phyloP scores from a whole-genome alignment of 352 stramenopile species.

The Phytophthora lateralis region DNA sequence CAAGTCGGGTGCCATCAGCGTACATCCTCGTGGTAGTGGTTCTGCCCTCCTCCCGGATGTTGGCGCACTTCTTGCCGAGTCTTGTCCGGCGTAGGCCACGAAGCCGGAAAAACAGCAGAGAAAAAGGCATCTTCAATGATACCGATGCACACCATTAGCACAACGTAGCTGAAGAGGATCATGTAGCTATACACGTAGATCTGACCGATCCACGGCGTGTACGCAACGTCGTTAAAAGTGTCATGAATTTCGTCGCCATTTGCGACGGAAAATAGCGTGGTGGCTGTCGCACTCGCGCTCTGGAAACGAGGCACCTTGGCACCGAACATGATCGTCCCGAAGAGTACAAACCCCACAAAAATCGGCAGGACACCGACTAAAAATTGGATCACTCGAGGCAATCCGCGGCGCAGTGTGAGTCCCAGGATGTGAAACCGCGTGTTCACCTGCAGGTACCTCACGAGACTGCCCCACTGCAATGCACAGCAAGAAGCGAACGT shows the following conservation, averaged over 20 bases:
- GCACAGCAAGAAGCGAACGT: conserved; percentile 70
- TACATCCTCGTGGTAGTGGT: conserved; percentile 6
- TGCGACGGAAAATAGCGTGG: conserved; percentile 84
- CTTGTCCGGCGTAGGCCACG: conserved; percentile 46
- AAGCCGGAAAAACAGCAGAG: conserved; percentile 71
- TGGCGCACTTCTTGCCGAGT: conserved; percentile 9
- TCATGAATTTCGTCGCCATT: conserved; percentile 91
- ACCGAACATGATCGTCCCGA: conserved; percentile 88
- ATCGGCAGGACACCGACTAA: conserved; percentile 84
- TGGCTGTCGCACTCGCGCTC: conserved; percentile 61
- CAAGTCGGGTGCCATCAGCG: background rate
- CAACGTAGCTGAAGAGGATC: conserved; percentile 89
- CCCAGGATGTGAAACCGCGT: conserved; percentile 78
- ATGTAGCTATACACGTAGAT: conserved; percentile 90
- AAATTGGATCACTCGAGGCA: conserved; percentile 80
- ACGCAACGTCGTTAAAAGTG: conserved; percentile 78
- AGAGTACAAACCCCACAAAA: conserved; percentile 86
- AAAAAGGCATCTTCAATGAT: conserved; percentile 92
- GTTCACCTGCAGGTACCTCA: conserved; percentile 77
- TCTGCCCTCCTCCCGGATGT: conserved; percentile 4
- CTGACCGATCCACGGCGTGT: conserved; percentile 76
- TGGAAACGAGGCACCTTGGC: conserved; percentile 82
- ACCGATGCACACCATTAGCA: conserved; percentile 90
- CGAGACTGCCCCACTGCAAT: conserved; percentile 76
- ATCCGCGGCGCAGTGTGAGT: conserved; percentile 66